phyloP scores from a whole-genome alignment of 2,329 filamentous ascomycete species.

The Pyrenochaeta sp. region DNA sequence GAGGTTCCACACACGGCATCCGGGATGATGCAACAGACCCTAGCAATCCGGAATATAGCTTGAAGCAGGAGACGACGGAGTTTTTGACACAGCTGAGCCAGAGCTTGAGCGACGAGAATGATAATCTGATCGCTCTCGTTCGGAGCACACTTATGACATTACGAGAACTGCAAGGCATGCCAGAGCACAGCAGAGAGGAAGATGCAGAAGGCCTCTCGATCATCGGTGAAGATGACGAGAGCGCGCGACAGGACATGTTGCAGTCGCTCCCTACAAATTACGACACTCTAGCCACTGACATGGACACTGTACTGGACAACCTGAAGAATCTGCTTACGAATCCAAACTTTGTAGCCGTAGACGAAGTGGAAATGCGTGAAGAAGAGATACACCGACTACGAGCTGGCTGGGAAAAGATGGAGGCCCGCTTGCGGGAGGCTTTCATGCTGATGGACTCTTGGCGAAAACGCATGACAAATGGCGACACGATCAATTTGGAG shows the following conservation, averaged over 20 bases:
- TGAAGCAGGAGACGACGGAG: conserved; percentile 87
- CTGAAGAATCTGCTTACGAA: conserved; percentile 88
- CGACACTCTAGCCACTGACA: conserved; percentile 74
- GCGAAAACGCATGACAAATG: conserved; percentile 80
- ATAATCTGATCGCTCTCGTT: conserved; percentile 77
- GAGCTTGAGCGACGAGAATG: conserved; percentile 90
- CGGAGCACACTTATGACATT: conserved; percentile 75
- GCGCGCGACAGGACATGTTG: conserved; percentile 43
- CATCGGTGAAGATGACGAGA: conserved; percentile 45
- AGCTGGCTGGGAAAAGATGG: conserved; percentile 92
- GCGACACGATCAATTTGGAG: conserved; percentile 70
- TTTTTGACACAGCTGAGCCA: conserved; percentile 87
- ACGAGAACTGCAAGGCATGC: conserved; percentile 68
- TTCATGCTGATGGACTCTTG: conserved; percentile 91
- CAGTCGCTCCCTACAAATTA: conserved; percentile 66
- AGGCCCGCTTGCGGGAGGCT: conserved; percentile 87
- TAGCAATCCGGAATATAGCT: conserved; percentile 68
- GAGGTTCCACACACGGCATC: conserved; percentile 47
- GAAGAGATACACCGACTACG: conserved; percentile 86
- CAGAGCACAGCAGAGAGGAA: conserved; percentile 42
- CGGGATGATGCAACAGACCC: conserved; percentile 64
- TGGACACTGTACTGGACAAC: conserved; percentile 81
- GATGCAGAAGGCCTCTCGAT: conserved; percentile 37
- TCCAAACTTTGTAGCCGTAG: conserved; percentile 93
- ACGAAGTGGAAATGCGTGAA: conserved; percentile 92